Percentiles rank a stretch among this genome's conserved stretches.
phyloP scores from a whole-genome alignment of 257 asterid species.

The Solanum chilense region DNA sequence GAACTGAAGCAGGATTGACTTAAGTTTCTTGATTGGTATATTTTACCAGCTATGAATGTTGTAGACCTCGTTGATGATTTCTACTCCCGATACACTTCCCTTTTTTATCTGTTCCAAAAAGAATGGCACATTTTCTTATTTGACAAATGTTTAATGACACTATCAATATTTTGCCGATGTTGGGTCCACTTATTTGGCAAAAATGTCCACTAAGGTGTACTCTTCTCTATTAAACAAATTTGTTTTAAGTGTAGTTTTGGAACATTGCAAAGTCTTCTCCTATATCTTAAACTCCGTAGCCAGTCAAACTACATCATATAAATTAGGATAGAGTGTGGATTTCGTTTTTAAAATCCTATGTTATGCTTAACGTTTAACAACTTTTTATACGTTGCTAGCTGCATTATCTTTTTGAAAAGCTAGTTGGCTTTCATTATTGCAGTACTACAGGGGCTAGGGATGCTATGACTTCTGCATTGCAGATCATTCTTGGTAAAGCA shows the following conservation, averaged over 20 bases:
- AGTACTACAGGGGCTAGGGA: slow-evolving; percentile 98
- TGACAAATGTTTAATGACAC: background rate
- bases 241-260: background rate
- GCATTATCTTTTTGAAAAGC: background rate
- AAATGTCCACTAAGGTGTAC: background rate
- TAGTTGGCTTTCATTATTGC: slow-evolving; percentile 23
- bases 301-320: background rate
- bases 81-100: background rate
- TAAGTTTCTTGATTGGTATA: background rate
- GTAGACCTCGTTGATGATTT: background rate
- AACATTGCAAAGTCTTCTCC: background rate
- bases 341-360: background rate
- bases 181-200: background rate
- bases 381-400: background rate
- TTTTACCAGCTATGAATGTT: background rate
- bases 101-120: too few relatives aligned
- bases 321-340: background rate
- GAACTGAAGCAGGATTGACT: background rate
- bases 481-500: slow-evolving; percentile 78
- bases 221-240: background rate
- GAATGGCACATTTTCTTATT: background rate
- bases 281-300: too few relatives aligned
- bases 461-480: slow-evolving; percentile 87
- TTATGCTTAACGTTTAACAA: background rate
- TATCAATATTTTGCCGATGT: background rate